A percentile compares a stretch with the other conserved stretches of the same genome.
Conservation (phyloP, 305 asterid species). For the Lippia alba region DNA sequence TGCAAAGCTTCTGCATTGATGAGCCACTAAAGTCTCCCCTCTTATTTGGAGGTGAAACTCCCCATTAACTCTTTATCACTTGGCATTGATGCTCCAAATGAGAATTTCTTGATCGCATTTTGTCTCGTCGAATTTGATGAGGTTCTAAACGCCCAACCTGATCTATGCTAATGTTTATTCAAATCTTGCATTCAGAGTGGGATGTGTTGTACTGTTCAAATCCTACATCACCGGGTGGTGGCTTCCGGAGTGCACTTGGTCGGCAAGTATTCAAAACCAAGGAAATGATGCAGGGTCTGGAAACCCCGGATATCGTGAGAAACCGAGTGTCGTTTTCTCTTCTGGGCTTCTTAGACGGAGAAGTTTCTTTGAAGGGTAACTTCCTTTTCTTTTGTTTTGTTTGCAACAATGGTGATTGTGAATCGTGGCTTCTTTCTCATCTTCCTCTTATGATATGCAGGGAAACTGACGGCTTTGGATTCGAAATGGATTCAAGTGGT, state of each 20-base stretch:
- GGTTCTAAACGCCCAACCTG: neutral
- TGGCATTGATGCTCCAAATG: neutral
- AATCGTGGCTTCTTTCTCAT: neutral
- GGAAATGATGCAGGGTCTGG: slow-evolving; percentile 89
- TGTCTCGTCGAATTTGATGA: neutral
- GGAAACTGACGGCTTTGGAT: slow-evolving; percentile 73
- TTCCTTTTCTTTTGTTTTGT: neutral
- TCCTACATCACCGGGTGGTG: slow-evolving; percentile 96
- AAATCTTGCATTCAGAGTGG: slow-evolving; percentile 64
- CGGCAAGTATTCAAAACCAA: slow-evolving; percentile 80
- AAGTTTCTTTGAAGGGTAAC: slow-evolving; percentile 82
- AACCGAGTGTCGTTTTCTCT: slow-evolving; percentile 73
- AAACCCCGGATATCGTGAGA: slow-evolving; percentile 79
- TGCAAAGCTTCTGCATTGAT: slow-evolving; percentile 68
- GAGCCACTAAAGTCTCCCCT: slow-evolving; percentile 94
- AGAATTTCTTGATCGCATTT: neutral
- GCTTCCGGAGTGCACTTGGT: slow-evolving; percentile 80
- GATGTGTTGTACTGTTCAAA: slow-evolving; percentile 87
- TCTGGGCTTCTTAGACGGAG: slow-evolving; percentile 80
- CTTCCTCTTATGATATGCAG: slow-evolving; percentile 41
- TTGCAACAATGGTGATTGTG: neutral
- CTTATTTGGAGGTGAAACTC: slow-evolving; percentile 80
- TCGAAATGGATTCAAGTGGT: slow-evolving; percentile 90
- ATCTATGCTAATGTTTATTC: neutral
- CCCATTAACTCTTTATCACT: neutral